phyloP scores from a whole-genome alignment of 495 filamentous ascomycete species.

The Penicillium turbatum region DNA sequence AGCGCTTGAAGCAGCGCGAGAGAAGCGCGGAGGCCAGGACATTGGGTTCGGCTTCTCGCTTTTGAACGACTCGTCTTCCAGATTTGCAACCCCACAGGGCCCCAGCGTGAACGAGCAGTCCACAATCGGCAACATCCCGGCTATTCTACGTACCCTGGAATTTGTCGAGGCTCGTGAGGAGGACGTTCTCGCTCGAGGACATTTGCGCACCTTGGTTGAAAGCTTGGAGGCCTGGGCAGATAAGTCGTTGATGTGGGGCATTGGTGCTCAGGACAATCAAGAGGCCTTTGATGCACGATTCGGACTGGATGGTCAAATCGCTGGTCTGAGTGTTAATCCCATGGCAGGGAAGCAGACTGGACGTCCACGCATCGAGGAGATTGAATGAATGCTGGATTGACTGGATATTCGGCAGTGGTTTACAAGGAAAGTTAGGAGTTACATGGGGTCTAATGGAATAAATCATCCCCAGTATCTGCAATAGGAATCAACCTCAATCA shows the following conservation, averaged over 20 bases:
- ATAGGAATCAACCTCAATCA: too few species aligned
- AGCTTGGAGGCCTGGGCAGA: constrained; percentile 68
- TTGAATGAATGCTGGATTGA: too few species aligned
- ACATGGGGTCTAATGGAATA: too few species aligned
- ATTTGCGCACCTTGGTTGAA: constrained; percentile 66
- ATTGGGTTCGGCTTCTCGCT: constrained; percentile 60
- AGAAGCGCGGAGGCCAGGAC: constrained; percentile 39
- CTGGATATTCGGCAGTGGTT: too few species aligned
- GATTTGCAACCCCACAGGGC: not conserved
- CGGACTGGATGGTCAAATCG: constrained; percentile 36
- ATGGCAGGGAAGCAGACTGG: constrained; percentile 28
- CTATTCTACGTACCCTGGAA: constrained; percentile 57
- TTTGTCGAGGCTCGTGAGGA: constrained; percentile 66
- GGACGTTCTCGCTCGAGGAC: constrained; percentile 68
- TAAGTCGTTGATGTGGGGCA: constrained; percentile 47
- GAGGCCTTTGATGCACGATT: constrained; percentile 20
- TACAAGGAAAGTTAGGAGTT: too few species aligned
- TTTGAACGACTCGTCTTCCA: constrained; percentile 16
- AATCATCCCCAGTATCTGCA: too few species aligned
- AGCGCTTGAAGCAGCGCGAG: constrained; percentile 56
- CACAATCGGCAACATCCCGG: constrained; percentile 51
- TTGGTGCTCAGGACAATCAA: constrained; percentile 25
- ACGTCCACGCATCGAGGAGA: constrained; percentile 50
- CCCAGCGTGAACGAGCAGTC: constrained; percentile 11
- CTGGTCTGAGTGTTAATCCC: constrained; percentile 36